These are phyloP conservation scores for Scytalidium lignicola DNA, from an alignment of 2,329 filamentous ascomycete species.

Conservation along the genomic window DNA sequence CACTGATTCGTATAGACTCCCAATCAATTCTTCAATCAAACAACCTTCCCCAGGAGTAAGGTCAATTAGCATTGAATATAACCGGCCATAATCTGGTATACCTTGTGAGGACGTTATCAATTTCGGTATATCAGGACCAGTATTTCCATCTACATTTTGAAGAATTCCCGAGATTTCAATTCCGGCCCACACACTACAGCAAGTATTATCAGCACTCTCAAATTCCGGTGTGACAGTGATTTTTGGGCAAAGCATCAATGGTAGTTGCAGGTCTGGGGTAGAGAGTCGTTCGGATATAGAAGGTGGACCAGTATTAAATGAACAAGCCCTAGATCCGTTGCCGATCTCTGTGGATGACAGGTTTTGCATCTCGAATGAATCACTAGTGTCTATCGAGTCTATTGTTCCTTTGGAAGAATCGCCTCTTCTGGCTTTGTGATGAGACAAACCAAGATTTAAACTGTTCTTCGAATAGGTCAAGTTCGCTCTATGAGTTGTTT, in stretches of 20 bases:
- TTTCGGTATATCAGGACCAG: neutral
- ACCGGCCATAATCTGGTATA: constrained; percentile 15
- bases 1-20: constrained; percentile 19
- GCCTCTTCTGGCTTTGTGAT: neutral
- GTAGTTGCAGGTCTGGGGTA: neutral
- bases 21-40: constrained; percentile 21
- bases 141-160: constrained; percentile 12
- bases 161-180: constrained; percentile 29
- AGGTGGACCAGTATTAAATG: constrained; percentile 5
- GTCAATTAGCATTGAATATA: constrained; percentile 25
- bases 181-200: constrained; percentile 29
- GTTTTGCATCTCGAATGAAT: constrained; percentile 9
- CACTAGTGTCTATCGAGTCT: constrained; percentile 3
- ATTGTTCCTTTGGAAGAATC: neutral
- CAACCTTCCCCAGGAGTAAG: constrained; percentile 19
- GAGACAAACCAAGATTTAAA: neutral
- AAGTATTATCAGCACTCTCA: constrained; percentile 22
- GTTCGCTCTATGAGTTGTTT: neutral
- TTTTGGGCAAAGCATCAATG: constrained; percentile 21
- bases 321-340: constrained; percentile 12
- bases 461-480: neutral
- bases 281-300: constrained; percentile 1
- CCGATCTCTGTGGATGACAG: constrained; percentile 15
- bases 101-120: constrained; percentile 5
- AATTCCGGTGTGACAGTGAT: constrained; percentile 27